A percentile compares a stretch with the other conserved stretches of the same genome.
Evolutionary conservation across 2,329 filamentous ascomycete genomes (phyloP).

Genomic region (Aspergillus latus): DNA sequence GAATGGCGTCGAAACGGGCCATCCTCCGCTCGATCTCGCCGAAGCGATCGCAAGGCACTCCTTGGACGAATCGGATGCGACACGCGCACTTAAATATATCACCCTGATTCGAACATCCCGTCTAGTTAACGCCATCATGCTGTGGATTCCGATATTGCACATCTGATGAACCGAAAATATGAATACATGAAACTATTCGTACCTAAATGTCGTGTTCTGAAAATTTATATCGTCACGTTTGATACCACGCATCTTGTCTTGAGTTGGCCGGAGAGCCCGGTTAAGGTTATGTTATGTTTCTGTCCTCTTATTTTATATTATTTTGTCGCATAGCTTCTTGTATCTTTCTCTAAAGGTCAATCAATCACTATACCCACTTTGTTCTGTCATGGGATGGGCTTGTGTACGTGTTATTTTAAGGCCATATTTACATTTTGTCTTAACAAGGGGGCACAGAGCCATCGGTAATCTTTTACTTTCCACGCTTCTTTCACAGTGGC

Average conservation of each 20-base stretch:
- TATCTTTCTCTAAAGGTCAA: neutral
- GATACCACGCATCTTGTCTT: constrained; percentile 20
- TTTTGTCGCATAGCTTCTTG: neutral
- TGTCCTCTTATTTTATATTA: neutral
- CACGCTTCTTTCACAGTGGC: neutral
- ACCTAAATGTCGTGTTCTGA: constrained; percentile 3
- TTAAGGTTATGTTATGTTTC: neutral
- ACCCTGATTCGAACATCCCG: neutral
- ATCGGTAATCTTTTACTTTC: neutral
- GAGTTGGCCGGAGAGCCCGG: neutral
- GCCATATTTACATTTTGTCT: too few species aligned
- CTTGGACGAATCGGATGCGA: constrained; percentile 80
- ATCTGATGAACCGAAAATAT: constrained; percentile 11
- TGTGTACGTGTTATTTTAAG: neutral
- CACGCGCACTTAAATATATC: constrained; percentile 52
- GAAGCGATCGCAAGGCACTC: constrained; percentile 64
- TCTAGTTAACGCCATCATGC: constrained; percentile 3
- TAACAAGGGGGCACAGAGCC: neutral
- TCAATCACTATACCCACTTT: constrained; percentile 6
- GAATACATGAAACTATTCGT: constrained; percentile 10
- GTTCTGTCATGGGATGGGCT: neutral
- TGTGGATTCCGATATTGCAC: constrained; percentile 1
- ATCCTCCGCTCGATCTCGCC: constrained; percentile 35
- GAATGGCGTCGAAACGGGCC: constrained; percentile 38
- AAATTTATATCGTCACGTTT: constrained; percentile 16